A percentile compares a stretch with the other conserved stretches of the same genome.
These are phyloP conservation scores for Phytophthora meadii DNA, from an alignment of 352 stramenopile genomes.

Conservation along the genomic window DNA sequence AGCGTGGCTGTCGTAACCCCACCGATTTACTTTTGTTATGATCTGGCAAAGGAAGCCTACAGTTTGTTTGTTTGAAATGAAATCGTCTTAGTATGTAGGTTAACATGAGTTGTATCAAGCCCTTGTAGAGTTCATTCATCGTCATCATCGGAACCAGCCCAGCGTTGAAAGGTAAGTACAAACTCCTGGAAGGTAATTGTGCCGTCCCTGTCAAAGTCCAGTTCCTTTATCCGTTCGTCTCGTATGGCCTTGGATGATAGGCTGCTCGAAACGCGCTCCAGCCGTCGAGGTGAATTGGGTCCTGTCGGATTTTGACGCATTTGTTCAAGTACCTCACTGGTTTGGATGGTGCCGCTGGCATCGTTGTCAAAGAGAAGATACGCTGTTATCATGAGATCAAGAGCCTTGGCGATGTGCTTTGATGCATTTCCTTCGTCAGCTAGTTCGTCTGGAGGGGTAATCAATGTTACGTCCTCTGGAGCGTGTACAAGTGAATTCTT, in stretches of 20 bases:
- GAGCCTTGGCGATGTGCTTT: conserved; percentile 67
- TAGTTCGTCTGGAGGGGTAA: conserved; percentile 30
- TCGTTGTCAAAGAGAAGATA: conserved; percentile 90
- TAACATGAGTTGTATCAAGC: neutral
- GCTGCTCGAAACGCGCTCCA: conserved; percentile 63
- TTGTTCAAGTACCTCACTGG: conserved; percentile 69
- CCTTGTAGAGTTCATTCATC: conserved; percentile 15
- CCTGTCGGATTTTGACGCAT: conserved; percentile 64
- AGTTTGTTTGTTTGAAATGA: conserved; percentile 9
- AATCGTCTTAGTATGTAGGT: conserved; percentile 1
- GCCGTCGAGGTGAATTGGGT: conserved; percentile 30
- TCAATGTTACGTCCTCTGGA: conserved; percentile 47
- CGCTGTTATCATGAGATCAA: conserved; percentile 86
- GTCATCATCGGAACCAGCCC: conserved; percentile 70
- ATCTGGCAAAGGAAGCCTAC: neutral
- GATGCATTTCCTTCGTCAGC: conserved; percentile 42
- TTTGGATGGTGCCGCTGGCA: conserved; percentile 83
- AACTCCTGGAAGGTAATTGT: conserved; percentile 93
- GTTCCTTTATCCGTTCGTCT: conserved; percentile 85
- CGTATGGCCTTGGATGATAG: conserved; percentile 69
- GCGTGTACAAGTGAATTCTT: conserved; percentile 37
- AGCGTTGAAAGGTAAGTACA: conserved; percentile 88
- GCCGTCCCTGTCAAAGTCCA: conserved; percentile 88
- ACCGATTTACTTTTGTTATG: conserved; percentile 27
- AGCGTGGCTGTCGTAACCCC: conserved; percentile 26